Base-by-base conservation (phyloP, 2,329 filamentous ascomycete genomes). In the Calonectria pauciramosa region DNA sequence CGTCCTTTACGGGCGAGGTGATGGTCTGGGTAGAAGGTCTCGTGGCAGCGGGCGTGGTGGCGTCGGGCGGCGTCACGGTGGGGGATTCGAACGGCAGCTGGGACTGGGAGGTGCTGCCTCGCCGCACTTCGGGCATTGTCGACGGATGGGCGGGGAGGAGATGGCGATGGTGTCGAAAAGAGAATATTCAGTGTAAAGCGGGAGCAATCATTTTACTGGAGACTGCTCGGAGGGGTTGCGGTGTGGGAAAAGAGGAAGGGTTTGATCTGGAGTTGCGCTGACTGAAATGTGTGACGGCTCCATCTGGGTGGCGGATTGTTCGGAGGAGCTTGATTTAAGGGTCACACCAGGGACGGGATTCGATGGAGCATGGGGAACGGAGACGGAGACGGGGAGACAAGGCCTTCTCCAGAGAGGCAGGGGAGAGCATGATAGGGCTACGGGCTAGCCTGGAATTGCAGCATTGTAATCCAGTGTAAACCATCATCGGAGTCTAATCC, bases 91-190 rank as follows among this genome's bases (percentile, higher is more conserved):
- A 77, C 68, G 76, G 54, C 32, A 74, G 70, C 32, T 80, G 74
- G 38, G 79, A 69, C 44, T 79, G 74, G 26, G 79, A 71, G 52
- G 52, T 67, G 71, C 79, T 82, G 32, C 81, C 82, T 76, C 79
- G 76, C 65, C 81, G 78, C 68, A 83, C 78, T 72, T 83, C 79
- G 60, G 82, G 82, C 82, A 84, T 84, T 34, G 59, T 79, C 51
- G 47, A 54, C 47, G 47, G 56, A 20, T 26, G 38, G 30, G 38
- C 44, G 47, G 20, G 26, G 47, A 9, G 52, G 69, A 44, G 60
- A 63, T 20, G 41, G 36, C 26, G 65, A 26, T 51, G 64, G 9
- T 34, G 63, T 67, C 41, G 34, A 44, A 28, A 26, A 47, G 20
- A n/a, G 38, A 44, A 36, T 34, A 44, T 36, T 68, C 26, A 47